These are phyloP conservation scores for Vicia villosa DNA, from an alignment of 306 rosid genomes.

Conservation along the genomic window DNA sequence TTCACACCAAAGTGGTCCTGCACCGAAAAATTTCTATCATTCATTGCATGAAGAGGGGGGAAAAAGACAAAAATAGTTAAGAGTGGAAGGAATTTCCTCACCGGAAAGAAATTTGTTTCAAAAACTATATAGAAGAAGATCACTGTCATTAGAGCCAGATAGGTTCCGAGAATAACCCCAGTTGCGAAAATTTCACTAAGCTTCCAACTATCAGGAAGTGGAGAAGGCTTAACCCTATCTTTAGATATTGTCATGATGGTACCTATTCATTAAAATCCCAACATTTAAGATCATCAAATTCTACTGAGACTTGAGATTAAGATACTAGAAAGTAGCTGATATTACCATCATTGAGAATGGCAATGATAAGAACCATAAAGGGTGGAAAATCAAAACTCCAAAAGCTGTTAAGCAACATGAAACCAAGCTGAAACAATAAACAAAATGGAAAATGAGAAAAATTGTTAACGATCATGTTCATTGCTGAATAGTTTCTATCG, in stretches of 20 bases:
- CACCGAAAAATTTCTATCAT: conserved; percentile 9
- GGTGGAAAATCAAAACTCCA: conserved; percentile 82
- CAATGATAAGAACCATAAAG: conserved; percentile 79
- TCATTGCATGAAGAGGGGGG: neutral
- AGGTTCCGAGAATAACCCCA: conserved; percentile 66
- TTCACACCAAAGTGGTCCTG: conserved; percentile 53
- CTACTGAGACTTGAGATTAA: conserved; percentile 5
- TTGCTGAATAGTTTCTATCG: conserved; percentile 8
- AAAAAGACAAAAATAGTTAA: conserved; percentile 5
- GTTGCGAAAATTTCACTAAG: conserved; percentile 76
- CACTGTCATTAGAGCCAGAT: conserved; percentile 65
- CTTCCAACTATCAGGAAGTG: conserved; percentile 75
- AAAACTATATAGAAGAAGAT: conserved; percentile 53
- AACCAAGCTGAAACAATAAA: conserved; percentile 57
- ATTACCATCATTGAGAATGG: conserved; percentile 77
- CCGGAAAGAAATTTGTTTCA: conserved; percentile 56
- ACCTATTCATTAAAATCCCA: conserved; percentile 41
- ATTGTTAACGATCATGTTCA: conserved; percentile 23
- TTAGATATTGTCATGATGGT: conserved; percentile 84
- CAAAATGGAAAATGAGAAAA: conserved; percentile 27
- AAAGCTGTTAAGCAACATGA: conserved; percentile 60
- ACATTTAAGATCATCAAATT: conserved; percentile 22
- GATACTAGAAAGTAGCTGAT: conserved; percentile 27
- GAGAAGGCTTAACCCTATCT: conserved; percentile 80
- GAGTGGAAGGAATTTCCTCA: conserved; percentile 38